Evolutionary conservation across 192 early-diverging fungal species (phyloP), one percentile per base, ranked within the genome.

Genomic region (Martensiomyces pterosporus): DNA sequence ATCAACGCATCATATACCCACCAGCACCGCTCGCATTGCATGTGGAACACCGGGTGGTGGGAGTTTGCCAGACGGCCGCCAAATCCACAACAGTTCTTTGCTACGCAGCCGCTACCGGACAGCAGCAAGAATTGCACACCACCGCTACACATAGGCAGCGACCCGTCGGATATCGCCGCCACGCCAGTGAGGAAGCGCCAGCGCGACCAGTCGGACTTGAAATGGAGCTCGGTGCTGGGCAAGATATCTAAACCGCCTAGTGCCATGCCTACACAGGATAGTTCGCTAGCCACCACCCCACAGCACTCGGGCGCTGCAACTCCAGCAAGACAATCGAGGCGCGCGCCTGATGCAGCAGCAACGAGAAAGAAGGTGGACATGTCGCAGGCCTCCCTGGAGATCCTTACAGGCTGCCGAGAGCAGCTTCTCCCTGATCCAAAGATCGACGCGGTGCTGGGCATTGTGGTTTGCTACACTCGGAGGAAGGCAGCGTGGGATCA

Each of bases 351-450:
- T n/a, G n/a, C n/a, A n/a, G n/a, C n/a, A n/a, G n/a, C n/a, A n/a
- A n/a, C 29, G 29, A 5, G 33, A 22, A 29, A 56, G n/a, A n/a
- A 23, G 24, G 23, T 45, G 16, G 10, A 33, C 14, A 34, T 63
- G 47, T 63, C 60, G 14, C 55, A 38, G 32, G 25, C 63, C 47
- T 49, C 55, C 0, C 13, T 62, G 24, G 67, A 70, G 43, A 19
- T 63, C 7, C 16, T 70, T 32, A 24, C 52, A 4, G 18, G 35
- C 25, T 59, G 56, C 17, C 54, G 79, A 6, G 77, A 59, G 2
- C 52, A 69, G 0, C 39, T 82, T 37, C 42, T 82, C 2, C 90
- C 91, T 0, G 80, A 92, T 73, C 90, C 91, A 13, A 60, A 52
- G 23, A 16, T 61, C 7, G 88, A 94, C 53, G 54, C 74, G 2